phyloP scores from a whole-genome alignment of 2,329 filamentous ascomycete genomes.

The Xylaria sp. region DNA sequence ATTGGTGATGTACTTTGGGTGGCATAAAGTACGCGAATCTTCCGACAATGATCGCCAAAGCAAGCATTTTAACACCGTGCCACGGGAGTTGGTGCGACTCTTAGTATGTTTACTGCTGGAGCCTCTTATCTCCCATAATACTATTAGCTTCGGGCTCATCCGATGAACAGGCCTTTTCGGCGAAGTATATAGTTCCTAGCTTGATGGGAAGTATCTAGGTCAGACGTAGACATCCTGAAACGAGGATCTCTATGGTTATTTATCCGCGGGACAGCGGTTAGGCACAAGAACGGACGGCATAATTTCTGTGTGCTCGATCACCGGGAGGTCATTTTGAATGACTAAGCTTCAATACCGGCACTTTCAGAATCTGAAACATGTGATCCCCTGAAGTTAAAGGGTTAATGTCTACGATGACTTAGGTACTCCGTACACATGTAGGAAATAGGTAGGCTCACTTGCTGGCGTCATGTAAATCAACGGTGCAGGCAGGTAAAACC shows the following conservation, averaged over 20 bases:
- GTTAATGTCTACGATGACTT: neutral
- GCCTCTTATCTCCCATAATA: neutral
- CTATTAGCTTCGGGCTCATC: neutral
- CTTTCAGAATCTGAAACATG: neutral
- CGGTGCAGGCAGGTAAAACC: no score
- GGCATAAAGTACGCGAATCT: neutral
- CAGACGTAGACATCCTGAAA: constrained; percentile 4
- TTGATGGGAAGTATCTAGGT: neutral
- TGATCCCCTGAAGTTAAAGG: neutral
- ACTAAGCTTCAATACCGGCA: neutral
- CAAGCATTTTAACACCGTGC: neutral
- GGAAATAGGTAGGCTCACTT: no score
- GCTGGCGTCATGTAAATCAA: no score
- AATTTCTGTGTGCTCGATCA: neutral
- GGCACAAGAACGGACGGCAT: neutral
- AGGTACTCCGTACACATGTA: neutral
- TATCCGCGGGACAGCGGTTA: neutral
- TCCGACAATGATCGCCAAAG: constrained; percentile 13
- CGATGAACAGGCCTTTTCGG: neutral
- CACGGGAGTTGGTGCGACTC: neutral
- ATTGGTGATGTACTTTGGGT: neutral
- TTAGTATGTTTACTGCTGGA: neutral
- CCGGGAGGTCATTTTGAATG: neutral
- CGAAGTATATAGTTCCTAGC: neutral
- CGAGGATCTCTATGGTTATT: neutral